Evolutionary conservation across 805 yeast genomes (phyloP).

Genomic region (Tetrapisispora pingtungensis): DNA sequence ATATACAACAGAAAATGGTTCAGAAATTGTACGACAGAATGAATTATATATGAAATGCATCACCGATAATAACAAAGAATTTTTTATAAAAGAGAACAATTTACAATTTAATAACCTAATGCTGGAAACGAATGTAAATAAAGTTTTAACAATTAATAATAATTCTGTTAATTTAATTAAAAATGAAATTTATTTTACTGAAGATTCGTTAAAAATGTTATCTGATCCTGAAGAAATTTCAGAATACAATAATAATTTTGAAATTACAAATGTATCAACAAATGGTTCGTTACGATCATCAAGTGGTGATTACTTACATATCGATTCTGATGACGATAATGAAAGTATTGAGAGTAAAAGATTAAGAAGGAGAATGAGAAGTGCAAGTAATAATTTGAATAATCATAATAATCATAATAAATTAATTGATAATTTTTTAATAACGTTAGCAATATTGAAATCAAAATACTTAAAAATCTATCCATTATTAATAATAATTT

Average conservation of each 20-base stretch:
- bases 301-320: neutral
- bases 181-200: neutral
- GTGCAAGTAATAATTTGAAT: neutral
- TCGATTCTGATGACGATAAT: neutral
- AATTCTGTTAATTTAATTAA: neutral
- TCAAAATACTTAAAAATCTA: neutral
- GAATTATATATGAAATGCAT: conserved; percentile 11
- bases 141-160: neutral
- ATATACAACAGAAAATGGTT: conserved; percentile 10
- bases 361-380: neutral
- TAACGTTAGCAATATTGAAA: neutral
- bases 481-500: conserved; percentile 9
- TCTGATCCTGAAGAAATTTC: neutral
- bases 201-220: neutral
- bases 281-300: neutral
- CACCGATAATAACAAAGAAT: conserved; percentile 11
- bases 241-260: neutral
- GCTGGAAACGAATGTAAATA: neutral
- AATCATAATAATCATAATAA: neutral
- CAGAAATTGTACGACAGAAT: conserved; percentile 8
- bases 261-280: neutral
- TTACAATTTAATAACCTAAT: neutral
- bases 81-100: conserved; percentile 7
- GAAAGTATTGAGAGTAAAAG: neutral
- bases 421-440: neutral